Conservation (phyloP, 805 yeast species). For the Wickerhamiella sergipiensis region DNA sequence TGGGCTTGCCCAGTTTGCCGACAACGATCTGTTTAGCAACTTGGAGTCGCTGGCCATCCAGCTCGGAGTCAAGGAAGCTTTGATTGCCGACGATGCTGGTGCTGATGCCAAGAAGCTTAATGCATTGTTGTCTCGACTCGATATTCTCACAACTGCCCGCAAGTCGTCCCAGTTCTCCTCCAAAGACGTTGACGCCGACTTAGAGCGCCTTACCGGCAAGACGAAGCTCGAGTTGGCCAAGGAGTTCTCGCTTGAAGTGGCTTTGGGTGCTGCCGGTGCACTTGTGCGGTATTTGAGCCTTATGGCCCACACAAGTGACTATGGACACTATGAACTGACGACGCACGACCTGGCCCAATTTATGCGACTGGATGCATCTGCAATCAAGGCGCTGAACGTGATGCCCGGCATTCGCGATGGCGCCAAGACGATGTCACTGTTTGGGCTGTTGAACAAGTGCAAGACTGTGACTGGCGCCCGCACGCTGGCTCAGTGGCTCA, state of each 20-base stretch:
- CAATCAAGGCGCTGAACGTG: constrained; percentile 73
- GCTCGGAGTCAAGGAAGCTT: constrained; percentile 74
- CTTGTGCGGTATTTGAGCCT: constrained; percentile 55
- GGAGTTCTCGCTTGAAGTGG: constrained; percentile 30
- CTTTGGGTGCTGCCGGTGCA: constrained; percentile 55
- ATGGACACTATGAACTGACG: constrained; percentile 38
- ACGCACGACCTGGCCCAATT: constrained; percentile 62
- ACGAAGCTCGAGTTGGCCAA: constrained; percentile 32
- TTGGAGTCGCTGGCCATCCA: constrained; percentile 79
- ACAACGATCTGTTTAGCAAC: constrained; percentile 77
- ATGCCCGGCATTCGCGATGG: constrained; percentile 48
- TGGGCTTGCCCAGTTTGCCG: constrained; percentile 68
- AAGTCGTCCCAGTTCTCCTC: constrained; percentile 40
- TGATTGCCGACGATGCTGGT: constrained; percentile 32
- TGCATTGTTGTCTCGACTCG: constrained; percentile 67
- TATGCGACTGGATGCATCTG: constrained; percentile 85
- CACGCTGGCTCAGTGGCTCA: constrained; percentile 82
- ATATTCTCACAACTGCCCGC: constrained; percentile 50
- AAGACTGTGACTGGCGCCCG: constrained; percentile 83
- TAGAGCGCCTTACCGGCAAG: constrained; percentile 48
- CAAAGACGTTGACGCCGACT: constrained; percentile 49
- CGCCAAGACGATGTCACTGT: constrained; percentile 46
- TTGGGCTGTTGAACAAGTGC: constrained; percentile 77
- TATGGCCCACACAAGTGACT: constrained; percentile 39
- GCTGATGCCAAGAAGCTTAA: constrained; percentile 45